Conservation (phyloP, 345 rosid genomes). For the Linum usitatissimum region DNA sequence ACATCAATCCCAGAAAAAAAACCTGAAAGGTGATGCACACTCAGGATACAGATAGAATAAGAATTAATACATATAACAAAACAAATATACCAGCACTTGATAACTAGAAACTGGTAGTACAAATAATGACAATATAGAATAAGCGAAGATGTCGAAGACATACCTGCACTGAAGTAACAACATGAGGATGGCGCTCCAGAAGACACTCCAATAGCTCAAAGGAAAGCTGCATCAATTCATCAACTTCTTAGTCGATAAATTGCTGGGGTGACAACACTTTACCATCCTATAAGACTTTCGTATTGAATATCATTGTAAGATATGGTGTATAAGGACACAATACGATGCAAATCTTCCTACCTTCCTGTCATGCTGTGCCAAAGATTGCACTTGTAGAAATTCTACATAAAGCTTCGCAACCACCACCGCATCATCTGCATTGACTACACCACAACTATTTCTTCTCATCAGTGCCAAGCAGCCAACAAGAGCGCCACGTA, state of each 20-base stretch:
- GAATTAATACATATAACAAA: background rate
- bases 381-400: conserved; percentile 61
- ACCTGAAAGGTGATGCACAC: background rate
- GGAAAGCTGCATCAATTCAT: conserved; percentile 48
- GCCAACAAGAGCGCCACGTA: conserved; percentile 84
- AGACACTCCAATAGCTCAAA: conserved; percentile 81
- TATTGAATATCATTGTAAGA: background rate
- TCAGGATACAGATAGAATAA: background rate
- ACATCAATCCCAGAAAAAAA: conserved; percentile 2
- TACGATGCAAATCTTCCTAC: conserved; percentile 18
- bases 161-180: conserved; percentile 44
- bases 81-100: background rate
- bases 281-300: background rate
- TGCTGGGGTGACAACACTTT: too few species aligned
- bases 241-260: background rate
- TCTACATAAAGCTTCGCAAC: conserved; percentile 41
- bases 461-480: conserved; percentile 72
- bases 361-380: conserved; percentile 71
- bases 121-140: background rate
- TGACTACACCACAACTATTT: conserved; percentile 41
- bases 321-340: background rate
- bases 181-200: conserved; percentile 44
- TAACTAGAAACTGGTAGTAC: background rate
- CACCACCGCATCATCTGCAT: conserved; percentile 46
- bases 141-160: background rate